These are phyloP conservation scores for Pyricularia pennisetigena DNA, from an alignment of 2,329 filamentous ascomycete species.

Conservation along the genomic window DNA sequence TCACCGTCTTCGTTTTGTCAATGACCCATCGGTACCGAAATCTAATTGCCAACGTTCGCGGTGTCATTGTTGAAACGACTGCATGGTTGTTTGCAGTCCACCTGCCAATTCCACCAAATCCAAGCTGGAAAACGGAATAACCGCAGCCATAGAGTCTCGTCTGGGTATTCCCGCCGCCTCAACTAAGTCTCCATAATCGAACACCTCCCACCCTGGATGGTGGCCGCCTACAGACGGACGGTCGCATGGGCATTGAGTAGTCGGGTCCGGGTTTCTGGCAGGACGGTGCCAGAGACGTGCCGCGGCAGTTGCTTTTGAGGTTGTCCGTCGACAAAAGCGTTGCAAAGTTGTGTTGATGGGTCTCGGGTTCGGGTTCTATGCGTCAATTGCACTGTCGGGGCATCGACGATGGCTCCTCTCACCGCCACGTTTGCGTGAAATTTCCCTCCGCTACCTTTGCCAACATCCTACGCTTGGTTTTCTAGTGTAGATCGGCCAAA, in stretches of 20 bases:
- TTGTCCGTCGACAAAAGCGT: background rate
- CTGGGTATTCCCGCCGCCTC: background rate
- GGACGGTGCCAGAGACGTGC: background rate
- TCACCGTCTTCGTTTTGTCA: background rate
- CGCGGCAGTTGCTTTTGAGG: background rate
- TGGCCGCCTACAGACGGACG: background rate
- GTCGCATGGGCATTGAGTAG: background rate
- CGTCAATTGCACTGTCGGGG: too few relatives aligned
- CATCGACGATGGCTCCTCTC: too few relatives aligned
- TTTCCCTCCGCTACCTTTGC: too few relatives aligned
- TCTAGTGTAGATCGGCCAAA: too few relatives aligned
- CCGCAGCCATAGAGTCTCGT: background rate
- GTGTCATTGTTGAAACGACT: background rate
- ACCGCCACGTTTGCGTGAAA: too few relatives aligned
- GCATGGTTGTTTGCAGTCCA: background rate
- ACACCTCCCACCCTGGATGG: background rate
- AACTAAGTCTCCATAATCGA: too few relatives aligned
- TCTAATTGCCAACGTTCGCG: too few relatives aligned
- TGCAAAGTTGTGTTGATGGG: background rate
- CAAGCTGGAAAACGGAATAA: too few relatives aligned
- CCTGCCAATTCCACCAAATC: background rate
- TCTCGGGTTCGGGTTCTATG: too few relatives aligned
- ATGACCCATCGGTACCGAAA: background rate
- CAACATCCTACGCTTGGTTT: too few relatives aligned
- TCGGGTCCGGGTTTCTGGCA: background rate